These are phyloP conservation scores for Apiotrichum brassicae DNA, from an alignment of 1,284 basidiomycete species.

Conservation along the genomic window DNA sequence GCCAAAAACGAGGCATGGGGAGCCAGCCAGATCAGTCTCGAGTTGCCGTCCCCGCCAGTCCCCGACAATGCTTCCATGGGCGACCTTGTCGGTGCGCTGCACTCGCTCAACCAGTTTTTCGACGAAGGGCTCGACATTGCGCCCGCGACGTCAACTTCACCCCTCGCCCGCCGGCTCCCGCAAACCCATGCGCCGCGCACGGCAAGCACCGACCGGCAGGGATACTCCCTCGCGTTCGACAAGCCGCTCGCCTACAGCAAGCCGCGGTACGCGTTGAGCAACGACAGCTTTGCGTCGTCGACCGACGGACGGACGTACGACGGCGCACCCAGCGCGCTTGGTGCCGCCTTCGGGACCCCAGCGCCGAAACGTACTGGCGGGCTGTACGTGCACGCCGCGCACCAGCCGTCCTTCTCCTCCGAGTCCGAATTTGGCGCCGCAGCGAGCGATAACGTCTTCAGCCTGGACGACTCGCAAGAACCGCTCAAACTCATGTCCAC, in stretches of 20 bases:
- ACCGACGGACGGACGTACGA: background rate
- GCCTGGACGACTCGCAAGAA: conserved; percentile 19
- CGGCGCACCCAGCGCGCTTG: background rate
- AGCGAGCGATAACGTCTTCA: conserved; percentile 20
- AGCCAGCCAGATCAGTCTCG: conserved; percentile 22
- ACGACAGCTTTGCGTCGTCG: background rate
- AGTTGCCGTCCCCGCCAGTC: conserved; percentile 59
- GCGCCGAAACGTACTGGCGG: background rate
- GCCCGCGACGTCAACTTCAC: conserved; percentile 9
- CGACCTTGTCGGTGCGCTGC: conserved; percentile 75
- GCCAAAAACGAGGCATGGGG: conserved; percentile 7
- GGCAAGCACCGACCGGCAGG: conserved; percentile 8
- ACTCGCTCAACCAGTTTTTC: conserved; percentile 80
- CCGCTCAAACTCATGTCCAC: background rate
- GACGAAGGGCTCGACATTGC: conserved; percentile 51
- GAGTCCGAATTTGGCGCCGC: conserved; percentile 21
- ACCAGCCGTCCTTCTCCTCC: conserved; percentile 15
- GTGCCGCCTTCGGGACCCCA: background rate
- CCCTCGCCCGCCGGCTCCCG: background rate
- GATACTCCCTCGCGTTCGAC: too few relatives aligned
- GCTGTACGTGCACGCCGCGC: conserved; percentile 11
- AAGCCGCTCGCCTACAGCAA: background rate
- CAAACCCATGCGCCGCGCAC: conserved; percentile 4
- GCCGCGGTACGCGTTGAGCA: conserved; percentile 2
- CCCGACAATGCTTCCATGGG: conserved; percentile 57